phyloP scores from a whole-genome alignment of 2,329 filamentous ascomycete genomes.

The Verticillium alfalfae region DNA sequence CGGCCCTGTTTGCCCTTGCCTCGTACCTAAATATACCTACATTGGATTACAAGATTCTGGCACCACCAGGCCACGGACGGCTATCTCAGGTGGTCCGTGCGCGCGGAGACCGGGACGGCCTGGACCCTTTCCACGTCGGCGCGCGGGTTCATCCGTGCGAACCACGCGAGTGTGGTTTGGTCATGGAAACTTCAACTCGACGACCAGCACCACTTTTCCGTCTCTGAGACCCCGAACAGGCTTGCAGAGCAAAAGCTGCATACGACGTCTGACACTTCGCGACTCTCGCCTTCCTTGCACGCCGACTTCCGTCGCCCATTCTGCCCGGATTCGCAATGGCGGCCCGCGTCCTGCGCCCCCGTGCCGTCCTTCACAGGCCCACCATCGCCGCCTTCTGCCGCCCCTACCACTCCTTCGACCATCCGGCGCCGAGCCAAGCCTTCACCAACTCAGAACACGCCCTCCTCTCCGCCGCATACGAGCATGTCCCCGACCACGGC shows the following conservation, averaged over 20 bases:
- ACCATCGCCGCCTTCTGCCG: conserved; percentile 13
- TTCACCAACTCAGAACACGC: conserved; percentile 65
- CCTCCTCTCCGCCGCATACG: conserved; percentile 77
- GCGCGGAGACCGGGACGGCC: neutral
- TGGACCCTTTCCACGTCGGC: neutral
- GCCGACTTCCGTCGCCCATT: neutral
- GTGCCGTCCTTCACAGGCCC: neutral
- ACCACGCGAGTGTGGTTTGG: neutral
- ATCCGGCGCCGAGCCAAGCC: conserved; percentile 50
- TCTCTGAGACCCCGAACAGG: neutral
- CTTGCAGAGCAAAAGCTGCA: no score
- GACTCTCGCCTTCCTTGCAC: no score
- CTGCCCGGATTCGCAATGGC: neutral
- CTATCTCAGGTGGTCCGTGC: neutral
- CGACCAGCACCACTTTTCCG: neutral
- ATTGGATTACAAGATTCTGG: no score
- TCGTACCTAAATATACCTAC: no score
- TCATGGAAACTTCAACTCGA: neutral
- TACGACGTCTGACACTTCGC: no score
- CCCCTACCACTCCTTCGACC: conserved; percentile 69
- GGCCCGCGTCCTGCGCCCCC: neutral
- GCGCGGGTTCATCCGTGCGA: neutral
- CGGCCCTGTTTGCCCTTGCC: no score
- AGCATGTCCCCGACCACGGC: conserved; percentile 73
- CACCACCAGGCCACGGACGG: no score